These are phyloP conservation scores for Paracoccidioides lutzii DNA, from an alignment of 2,329 filamentous ascomycete species.

Conservation along the genomic window DNA sequence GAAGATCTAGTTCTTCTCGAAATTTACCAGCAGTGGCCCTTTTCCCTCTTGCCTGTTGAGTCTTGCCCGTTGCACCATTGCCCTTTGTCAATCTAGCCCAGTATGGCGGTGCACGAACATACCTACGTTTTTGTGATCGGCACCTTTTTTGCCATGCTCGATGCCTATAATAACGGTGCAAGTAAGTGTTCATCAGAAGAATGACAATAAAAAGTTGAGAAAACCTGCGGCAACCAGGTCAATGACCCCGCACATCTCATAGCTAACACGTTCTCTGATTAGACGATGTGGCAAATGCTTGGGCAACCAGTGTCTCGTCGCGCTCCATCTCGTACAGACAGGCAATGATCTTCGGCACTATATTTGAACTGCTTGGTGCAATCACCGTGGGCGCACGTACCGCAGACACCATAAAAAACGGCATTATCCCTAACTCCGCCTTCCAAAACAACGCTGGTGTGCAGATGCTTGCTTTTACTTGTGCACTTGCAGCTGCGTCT, in stretches of 20 bases:
- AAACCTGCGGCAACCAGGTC: no score
- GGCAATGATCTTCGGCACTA: conserved; percentile 52
- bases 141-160: conserved; percentile 62
- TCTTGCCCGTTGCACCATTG: not conserved
- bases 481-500: conserved; percentile 51
- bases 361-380: conserved; percentile 58
- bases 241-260: not conserved
- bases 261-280: conserved; percentile 3
- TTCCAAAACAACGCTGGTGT: conserved; percentile 51
- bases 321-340: conserved; percentile 58
- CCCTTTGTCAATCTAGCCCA: conserved; percentile 18
- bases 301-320: conserved; percentile 72
- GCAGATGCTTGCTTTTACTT: conserved; percentile 55
- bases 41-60: not conserved
- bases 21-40: not conserved
- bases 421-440: conserved; percentile 50
- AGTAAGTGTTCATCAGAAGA: conserved; percentile 40
- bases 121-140: conserved; percentile 63
- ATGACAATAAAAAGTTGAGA: no score
- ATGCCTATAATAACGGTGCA: conserved; percentile 67
- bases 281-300: conserved; percentile 77
- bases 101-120: conserved; percentile 49
- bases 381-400: conserved; percentile 56
- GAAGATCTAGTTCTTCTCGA: not conserved
- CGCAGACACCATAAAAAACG: conserved; percentile 68